Percentiles rank a stretch among this genome's conserved stretches.
Evolutionary conservation across 345 rosid species (phyloP).

Genomic region (Cochlearia excelsa): DNA sequence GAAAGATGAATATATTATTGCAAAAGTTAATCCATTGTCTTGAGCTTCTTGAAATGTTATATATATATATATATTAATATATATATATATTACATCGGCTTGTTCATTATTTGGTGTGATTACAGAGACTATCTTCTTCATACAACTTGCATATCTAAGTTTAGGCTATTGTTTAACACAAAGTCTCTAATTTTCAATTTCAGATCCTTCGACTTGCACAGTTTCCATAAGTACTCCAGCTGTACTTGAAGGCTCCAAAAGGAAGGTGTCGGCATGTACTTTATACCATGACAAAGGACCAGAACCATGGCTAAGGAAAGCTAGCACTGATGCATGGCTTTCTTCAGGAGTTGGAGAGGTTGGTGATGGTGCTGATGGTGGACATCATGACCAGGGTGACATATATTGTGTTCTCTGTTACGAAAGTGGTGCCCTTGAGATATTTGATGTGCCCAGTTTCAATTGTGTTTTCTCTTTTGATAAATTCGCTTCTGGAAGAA

Average conservation of each 20-base stretch:
- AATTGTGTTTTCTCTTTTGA: conserved; percentile 77
- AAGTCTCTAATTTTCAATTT: conserved; percentile 32
- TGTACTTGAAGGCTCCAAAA: conserved; percentile 61
- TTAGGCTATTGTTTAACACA: conserved; percentile 16
- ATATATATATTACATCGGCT: conserved; percentile 2
- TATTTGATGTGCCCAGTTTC: conserved; percentile 90
- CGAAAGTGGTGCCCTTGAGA: conserved; percentile 77
- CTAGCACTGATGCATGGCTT: conserved; percentile 98
- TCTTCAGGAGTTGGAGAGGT: conserved; percentile 81
- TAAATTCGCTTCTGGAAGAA: conserved; percentile 77
- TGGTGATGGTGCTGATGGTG: conserved; percentile 84
- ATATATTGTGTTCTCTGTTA: conserved; percentile 88
- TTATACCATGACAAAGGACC: conserved; percentile 93
- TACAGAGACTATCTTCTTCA: background rate
- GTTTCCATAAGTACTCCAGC: conserved; percentile 68
- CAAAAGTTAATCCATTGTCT: conserved; percentile 15
- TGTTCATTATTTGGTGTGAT: background rate
- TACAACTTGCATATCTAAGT: conserved; percentile 1
- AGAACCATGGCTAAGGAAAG: conserved; percentile 93
- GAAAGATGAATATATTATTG: conserved; percentile 19
- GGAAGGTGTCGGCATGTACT: conserved; percentile 75
- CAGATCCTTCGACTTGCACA: conserved; percentile 87
- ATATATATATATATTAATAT: background rate
- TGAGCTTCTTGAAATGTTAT: conserved; percentile 11
- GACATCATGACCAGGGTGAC: conserved; percentile 84